These are phyloP conservation scores for Leccinum sublutescens DNA, from an alignment of 768 basidiomycete genomes.

Conservation along the genomic window DNA sequence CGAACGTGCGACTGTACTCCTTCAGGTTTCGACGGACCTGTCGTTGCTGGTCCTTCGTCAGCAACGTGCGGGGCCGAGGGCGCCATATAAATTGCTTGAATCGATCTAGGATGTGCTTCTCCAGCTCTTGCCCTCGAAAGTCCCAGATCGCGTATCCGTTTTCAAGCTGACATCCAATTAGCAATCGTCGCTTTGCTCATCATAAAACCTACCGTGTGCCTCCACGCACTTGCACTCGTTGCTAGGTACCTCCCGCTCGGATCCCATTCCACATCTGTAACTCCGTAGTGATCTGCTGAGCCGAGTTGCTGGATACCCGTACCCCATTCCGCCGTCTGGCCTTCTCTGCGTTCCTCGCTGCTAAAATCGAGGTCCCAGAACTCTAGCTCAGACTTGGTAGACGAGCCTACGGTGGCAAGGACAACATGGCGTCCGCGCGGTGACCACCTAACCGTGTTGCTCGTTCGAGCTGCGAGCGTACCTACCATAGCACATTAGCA, in stretches of 20 bases:
- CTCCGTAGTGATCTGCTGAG: constrained; percentile 91
- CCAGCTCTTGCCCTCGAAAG: constrained; percentile 95
- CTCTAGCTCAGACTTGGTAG: constrained; percentile 94
- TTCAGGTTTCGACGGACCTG: constrained; percentile 84
- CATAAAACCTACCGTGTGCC: constrained; percentile 68
- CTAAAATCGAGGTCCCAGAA: constrained; percentile 99
- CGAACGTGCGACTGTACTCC: constrained; percentile 89
- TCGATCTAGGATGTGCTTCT: constrained; percentile 83
- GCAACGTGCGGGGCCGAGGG: constrained; percentile 85
- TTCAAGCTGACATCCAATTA: constrained; percentile 63
- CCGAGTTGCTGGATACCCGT: constrained; percentile 82
- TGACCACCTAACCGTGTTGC: constrained; percentile 95
- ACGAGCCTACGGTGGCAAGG: constrained; percentile 92
- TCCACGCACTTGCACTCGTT: constrained; percentile 94
- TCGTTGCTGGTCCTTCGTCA: constrained; percentile 86
- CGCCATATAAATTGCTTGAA: constrained; percentile 99
- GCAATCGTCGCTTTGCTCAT: constrained; percentile 1
- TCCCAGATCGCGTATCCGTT: constrained; percentile 98
- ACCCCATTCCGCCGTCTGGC: constrained; percentile 70
- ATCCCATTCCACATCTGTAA: constrained; percentile 99
- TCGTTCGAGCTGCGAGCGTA: constrained; percentile 75
- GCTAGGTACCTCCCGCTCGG: constrained; percentile 92
- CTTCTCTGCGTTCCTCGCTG: constrained; percentile 50
- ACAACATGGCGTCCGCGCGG: constrained; percentile 95
- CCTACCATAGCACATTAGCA: constrained; percentile 42